Evolutionary conservation across 768 basidiomycete species (phyloP), one percentile per base, ranked within the genome.

Genomic region (Lanmaoa rubissima): DNA sequence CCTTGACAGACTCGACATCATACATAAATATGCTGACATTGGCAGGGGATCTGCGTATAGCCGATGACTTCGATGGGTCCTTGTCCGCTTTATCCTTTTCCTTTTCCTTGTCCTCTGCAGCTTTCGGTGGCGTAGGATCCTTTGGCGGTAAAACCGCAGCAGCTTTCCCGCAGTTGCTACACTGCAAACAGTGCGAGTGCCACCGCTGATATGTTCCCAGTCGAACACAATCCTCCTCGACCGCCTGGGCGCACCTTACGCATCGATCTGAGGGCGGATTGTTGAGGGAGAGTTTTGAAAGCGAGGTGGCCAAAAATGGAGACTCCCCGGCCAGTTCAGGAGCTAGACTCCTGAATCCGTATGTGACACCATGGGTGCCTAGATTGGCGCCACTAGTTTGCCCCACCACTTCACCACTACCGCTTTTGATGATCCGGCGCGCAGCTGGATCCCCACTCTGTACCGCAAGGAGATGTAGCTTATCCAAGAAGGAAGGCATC

Each of bases 161-260:
- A 28, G 78, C 78, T 69, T 87, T 91, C 10, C 92, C 90, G 65
- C 96, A 98, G 21, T 77, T 76, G 14, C 73, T 75, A 63, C 97
- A 99, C 56, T 88, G 85, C n/a, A 99, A 76, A 69, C 97, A 99
- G 34, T 90, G 81, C 2, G 93, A 91, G 73, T 99, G 97, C 97
- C 97, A 98, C 45, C 96, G 82, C 67, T 93, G 88, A 74, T 94
- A 96, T n/a, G 94, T 95, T 35, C 94, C 97, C 31, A 96, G 75
- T 55, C 97, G 82, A 44, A 93, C 90, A 66, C 97, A 98, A 62
- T 98, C 97, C 70, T 99, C 97, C 74, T 99, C 97, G 24, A 99
- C 92, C 0, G 96, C 96, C 59, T 85, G 77, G 42, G 82, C 81
- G 72, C 97, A 99, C 66, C 84, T 87, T 49, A 93, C 83, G 68